Evolutionary conservation across 169 alveolate species (phyloP).

Genomic region (Neospora caninum): DNA sequence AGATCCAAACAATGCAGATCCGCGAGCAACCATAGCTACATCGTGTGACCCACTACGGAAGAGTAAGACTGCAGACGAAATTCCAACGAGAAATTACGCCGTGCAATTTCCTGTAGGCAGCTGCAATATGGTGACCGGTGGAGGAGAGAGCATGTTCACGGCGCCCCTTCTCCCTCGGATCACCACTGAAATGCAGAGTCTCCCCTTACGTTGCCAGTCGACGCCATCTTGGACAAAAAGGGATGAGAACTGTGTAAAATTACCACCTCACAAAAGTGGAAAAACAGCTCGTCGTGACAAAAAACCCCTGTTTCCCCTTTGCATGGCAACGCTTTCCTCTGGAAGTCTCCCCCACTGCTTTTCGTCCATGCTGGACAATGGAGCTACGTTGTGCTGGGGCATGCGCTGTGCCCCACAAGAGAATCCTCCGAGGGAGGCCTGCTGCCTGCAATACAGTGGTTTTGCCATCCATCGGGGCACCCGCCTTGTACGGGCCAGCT

Average conservation of each 20-base stretch:
- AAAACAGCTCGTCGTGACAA: background rate
- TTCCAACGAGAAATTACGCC: background rate
- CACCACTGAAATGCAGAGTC: background rate
- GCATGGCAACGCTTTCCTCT: constrained; percentile 3
- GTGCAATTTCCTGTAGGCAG: background rate
- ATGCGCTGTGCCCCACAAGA: background rate
- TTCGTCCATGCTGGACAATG: background rate
- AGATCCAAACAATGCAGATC: background rate
- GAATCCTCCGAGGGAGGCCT: background rate
- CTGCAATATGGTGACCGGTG: background rate
- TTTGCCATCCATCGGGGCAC: background rate
- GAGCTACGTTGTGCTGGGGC: background rate
- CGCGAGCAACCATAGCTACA: background rate
- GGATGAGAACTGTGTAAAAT: background rate
- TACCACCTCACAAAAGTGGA: constrained; percentile 6
- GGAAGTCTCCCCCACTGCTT: background rate
- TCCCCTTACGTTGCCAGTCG: constrained; percentile 11
- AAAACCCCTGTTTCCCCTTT: background rate
- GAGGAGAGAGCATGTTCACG: background rate
- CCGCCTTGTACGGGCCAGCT: background rate
- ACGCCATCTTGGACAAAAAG: constrained; percentile 26
- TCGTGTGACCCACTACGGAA: background rate
- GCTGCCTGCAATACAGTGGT: background rate
- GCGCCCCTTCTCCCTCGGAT: background rate
- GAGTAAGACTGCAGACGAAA: background rate